phyloP scores from a whole-genome alignment of 2,329 filamentous ascomycete genomes.

The Xylariomycetidae sp. region DNA sequence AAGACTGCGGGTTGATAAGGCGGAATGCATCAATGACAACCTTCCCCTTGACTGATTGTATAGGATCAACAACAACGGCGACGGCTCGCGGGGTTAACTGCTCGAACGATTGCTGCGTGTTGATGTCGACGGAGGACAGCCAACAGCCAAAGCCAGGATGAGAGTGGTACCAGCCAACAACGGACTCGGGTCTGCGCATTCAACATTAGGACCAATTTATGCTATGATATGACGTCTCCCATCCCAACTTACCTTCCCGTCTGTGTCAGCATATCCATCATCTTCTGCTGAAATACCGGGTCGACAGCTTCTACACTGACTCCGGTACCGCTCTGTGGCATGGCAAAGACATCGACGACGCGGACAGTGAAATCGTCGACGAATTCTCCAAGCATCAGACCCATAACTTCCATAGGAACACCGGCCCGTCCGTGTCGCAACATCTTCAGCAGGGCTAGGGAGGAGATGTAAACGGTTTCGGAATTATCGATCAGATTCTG shows the following conservation, averaged over 20 bases:
- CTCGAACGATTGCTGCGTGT: constrained; percentile 99
- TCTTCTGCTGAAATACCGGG: constrained; percentile 98
- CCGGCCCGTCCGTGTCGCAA: constrained; percentile 93
- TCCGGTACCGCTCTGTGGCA: constrained; percentile 97
- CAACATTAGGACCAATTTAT: constrained; percentile 3
- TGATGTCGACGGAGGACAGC: constrained; percentile 98
- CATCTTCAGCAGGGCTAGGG: constrained; percentile 96
- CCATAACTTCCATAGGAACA: constrained; percentile 99
- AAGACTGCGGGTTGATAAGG: constrained; percentile 93
- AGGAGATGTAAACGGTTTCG: constrained; percentile 98
- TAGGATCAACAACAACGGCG: constrained; percentile 95
- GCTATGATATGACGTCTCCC: neutral
- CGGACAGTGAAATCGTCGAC: constrained; percentile 98
- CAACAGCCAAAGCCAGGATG: constrained; percentile 99
- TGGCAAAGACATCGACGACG: constrained; percentile 97
- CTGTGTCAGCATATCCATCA: constrained; percentile 99
- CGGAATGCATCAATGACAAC: constrained; percentile 99
- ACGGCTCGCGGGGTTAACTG: constrained; percentile 95
- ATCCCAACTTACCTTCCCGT: constrained; percentile 72
- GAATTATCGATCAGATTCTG: constrained; percentile 94
- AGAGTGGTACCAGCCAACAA: constrained; percentile 99
- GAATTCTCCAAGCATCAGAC: constrained; percentile 96
- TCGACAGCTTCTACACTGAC: constrained; percentile 98
- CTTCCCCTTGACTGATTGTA: constrained; percentile 99
- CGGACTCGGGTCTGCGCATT: constrained; percentile 73